Percentiles rank a stretch among this genome's conserved stretches.
phyloP scores from a whole-genome alignment of 1,284 basidiomycete genomes.

The Exobasidium rhododendri region DNA sequence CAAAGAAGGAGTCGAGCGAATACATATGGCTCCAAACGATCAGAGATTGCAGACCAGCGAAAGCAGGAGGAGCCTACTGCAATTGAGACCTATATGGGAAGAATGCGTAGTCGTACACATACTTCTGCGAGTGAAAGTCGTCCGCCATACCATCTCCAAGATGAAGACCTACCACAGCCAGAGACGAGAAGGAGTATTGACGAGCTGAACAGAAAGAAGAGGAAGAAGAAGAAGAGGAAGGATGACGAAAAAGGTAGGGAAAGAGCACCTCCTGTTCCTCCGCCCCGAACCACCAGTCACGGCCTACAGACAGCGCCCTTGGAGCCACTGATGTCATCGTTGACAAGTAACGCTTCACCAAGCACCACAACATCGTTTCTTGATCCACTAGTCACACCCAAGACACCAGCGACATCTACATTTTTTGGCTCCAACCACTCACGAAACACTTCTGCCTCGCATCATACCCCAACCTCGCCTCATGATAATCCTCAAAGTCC shows the following conservation, averaged over 20 bases:
- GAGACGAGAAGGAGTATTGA: neutral
- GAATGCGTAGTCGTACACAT: neutral
- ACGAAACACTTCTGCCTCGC: neutral
- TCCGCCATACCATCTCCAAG: neutral
- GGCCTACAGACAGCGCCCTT: neutral
- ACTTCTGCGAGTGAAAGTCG: neutral
- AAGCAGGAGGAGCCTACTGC: neutral
- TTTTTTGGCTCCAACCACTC: neutral
- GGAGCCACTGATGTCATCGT: neutral
- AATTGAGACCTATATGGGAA: neutral
- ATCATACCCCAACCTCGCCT: too few species aligned
- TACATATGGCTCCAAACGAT: neutral
- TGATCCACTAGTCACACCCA: neutral
- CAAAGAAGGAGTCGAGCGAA: constrained; percentile 1
- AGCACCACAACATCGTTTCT: neutral
- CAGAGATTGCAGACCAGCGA: neutral
- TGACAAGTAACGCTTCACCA: neutral
- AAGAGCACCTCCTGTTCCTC: constrained; percentile 13
- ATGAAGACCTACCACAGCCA: neutral
- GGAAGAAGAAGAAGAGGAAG: constrained; percentile 4
- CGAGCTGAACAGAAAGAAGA: constrained; percentile 5
- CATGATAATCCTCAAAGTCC: too few species aligned
- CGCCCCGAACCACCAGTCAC: constrained; percentile 14
- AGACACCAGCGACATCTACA: neutral
- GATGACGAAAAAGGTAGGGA: constrained; percentile 14